Conservation (phyloP, 345 rosid genomes). For the Eucalyptus grandis region DNA sequence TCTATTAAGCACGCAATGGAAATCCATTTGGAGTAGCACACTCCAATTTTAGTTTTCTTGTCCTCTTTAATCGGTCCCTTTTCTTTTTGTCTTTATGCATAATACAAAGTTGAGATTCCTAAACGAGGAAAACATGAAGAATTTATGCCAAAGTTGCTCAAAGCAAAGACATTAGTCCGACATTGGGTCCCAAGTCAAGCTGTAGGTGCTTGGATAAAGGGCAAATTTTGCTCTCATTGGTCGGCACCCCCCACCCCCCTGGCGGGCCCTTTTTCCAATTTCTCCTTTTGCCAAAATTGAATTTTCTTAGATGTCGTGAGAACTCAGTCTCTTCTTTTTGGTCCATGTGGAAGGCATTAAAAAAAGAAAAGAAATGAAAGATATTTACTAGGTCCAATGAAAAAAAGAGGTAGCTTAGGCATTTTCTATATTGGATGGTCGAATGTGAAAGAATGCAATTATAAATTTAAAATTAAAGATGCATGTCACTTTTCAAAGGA, state of each 20-base stretch:
- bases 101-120: background rate
- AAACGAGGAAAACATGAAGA: background rate
- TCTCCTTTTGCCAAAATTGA: background rate
- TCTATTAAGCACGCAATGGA: background rate
- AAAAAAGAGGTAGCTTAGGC: background rate
- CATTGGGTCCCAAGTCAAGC: background rate
- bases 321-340: background rate
- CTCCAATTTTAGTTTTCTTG: background rate
- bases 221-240: background rate
- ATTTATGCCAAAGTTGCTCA: background rate
- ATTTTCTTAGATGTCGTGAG: background rate
- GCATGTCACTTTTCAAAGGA: background rate
- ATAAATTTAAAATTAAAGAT: background rate
- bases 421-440: background rate
- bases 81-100: background rate
- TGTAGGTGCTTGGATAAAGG: background rate
- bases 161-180: background rate
- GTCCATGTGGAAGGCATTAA: background rate
- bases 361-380: background rate
- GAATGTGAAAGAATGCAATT: background rate
- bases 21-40: background rate
- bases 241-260: background rate
- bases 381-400: background rate
- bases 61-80: background rate
- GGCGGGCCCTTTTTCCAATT: background rate